Base-by-base conservation (phyloP, 208 protist genomes). In the Acanthamoeba royreba region DNA sequence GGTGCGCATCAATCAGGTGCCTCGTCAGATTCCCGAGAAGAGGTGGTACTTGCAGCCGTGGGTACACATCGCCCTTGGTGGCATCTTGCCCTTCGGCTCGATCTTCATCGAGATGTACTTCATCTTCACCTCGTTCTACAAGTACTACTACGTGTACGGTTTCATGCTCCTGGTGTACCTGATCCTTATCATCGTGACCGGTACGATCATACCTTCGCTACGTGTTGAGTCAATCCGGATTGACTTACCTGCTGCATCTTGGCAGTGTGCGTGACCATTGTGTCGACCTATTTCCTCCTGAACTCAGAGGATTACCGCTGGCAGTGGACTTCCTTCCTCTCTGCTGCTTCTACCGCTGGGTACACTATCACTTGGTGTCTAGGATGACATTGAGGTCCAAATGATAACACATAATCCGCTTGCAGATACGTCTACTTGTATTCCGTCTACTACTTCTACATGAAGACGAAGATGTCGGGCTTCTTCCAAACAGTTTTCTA, bases 61-160 rank as follows among this genome's bases (percentile, higher is more conserved):
- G 40, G 83, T 96, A 7, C 94, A 97, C 69, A 95, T 98, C n/a
- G 15, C 97, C 5, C 72, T 98, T 8, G 98, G 97, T 61, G 99
- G 99, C 11, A 83, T 98, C 4, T 96, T 99, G 17, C 99, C 98
- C 2, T 99, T 99, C 93, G 98, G 98, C 9, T 97, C 97, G 4
- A 98, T 99, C 93, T 99, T 98, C 63, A 98, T 99, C 58, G 98
- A 99, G 92, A 98, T 99, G 87, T 98, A 98, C 93, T 99, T 99
- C 72, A 95, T 99, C 17, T 98, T 99, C 92, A 98, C 96, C 22
- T 98, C 97, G 3, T 97, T 99, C 40, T 99, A 99, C 96, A 99
- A 99, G 92, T 96, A 98, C 43, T 99, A 99, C 94, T 99, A 99
- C 94, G 96, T 99, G 1, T 99, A 99, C 93, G 98, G 98, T 7